These are phyloP conservation scores for Hibiscus mutabilis DNA, from an alignment of 345 rosid genomes.

Conservation along the genomic window DNA sequence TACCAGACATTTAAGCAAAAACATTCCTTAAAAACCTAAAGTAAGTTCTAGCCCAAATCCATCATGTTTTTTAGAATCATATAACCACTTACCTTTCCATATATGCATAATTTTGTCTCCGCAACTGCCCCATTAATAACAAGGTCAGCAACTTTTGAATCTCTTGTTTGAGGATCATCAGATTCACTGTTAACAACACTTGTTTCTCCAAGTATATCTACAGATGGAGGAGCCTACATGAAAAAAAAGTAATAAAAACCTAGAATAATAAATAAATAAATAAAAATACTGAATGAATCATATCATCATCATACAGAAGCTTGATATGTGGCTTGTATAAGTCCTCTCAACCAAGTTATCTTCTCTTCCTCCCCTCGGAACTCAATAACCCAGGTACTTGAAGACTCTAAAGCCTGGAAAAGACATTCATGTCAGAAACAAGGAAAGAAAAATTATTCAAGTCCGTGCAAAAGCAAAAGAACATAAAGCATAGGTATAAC, in stretches of 20 bases:
- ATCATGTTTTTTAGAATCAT: conserved; percentile 13
- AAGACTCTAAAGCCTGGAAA: conserved; percentile 80
- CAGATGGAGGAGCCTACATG: conserved; percentile 63
- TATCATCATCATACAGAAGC: conserved; percentile 62
- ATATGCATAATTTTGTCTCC: conserved; percentile 68
- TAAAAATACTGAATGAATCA: conserved; percentile 10
- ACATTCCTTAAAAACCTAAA: conserved; percentile 7
- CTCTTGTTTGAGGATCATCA: conserved; percentile 37
- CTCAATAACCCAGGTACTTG: conserved; percentile 88
- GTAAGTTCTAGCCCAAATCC: background rate
- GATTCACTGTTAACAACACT: conserved; percentile 30
- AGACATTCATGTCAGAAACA: background rate
- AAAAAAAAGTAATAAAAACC: conserved; percentile 10
- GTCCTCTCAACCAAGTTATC: conserved; percentile 77
- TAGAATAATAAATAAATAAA: conserved; percentile 5
- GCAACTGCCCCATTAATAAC: conserved; percentile 71
- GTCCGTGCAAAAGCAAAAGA: background rate
- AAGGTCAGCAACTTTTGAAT: conserved; percentile 61
- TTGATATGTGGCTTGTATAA: conserved; percentile 81
- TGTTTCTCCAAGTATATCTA: conserved; percentile 56
- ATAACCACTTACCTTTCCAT: conserved; percentile 61
- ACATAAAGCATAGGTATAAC: conserved; percentile 1
- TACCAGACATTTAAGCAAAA: conserved; percentile 4
- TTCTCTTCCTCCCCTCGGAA: conserved; percentile 68
- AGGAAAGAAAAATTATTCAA: background rate